Evolutionary conservation across 2,329 filamentous ascomycete species (phyloP).

Genomic region (Orbilia quercus): DNA sequence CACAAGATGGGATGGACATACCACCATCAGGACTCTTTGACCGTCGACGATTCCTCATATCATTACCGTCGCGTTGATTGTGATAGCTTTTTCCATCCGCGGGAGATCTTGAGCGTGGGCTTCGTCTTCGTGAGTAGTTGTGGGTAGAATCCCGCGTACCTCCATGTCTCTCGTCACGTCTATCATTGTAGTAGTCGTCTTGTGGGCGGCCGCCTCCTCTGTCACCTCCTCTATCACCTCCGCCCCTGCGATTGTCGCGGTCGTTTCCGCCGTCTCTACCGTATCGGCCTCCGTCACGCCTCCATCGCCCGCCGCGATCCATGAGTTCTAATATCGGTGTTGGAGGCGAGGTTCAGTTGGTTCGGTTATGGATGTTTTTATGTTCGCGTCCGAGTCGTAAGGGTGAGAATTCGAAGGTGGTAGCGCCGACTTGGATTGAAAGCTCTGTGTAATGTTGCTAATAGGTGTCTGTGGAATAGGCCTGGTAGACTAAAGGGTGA

Average conservation of each 20-base stretch:
- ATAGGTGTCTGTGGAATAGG: no score
- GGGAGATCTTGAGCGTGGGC: constrained; percentile 54
- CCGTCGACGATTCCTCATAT: constrained; percentile 30
- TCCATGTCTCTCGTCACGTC: constrained; percentile 40
- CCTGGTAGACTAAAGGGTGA: no score
- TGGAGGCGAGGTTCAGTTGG: background rate
- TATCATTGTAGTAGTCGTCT: constrained; percentile 50
- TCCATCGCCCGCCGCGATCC: constrained; percentile 40
- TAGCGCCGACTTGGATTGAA: no score
- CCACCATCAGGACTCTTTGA: constrained; percentile 46
- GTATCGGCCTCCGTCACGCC: constrained; percentile 39
- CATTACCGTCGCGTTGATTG: constrained; percentile 30
- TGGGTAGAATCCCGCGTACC: constrained; percentile 53
- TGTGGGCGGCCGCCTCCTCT: constrained; percentile 13
- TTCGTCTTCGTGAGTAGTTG: constrained; percentile 52
- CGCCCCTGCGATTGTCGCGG: constrained; percentile 17
- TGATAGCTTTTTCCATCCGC: constrained; percentile 48
- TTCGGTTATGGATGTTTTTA: no score
- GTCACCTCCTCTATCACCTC: constrained; percentile 1
- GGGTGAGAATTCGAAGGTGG: no score
- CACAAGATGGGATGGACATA: background rate
- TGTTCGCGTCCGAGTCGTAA: background rate
- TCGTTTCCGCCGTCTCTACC: constrained; percentile 9
- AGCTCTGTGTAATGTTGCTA: no score
- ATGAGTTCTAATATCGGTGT: constrained; percentile 3